Evolutionary conservation across 768 basidiomycete genomes (phyloP).

Genomic region (Galerina sulciceps): DNA sequence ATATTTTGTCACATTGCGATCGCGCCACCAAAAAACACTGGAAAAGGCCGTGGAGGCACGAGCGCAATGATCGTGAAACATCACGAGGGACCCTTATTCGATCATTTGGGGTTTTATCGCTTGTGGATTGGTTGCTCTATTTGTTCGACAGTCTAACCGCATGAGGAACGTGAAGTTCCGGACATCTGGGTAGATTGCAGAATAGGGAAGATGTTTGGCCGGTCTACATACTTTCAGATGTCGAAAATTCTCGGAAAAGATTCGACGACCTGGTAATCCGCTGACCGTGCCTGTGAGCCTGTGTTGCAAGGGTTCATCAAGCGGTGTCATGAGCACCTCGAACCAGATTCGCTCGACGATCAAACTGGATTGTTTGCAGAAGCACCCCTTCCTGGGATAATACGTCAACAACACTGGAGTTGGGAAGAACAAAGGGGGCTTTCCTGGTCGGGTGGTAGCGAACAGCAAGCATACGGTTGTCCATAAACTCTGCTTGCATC

Average conservation of each 20-base stretch:
- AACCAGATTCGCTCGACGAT: slow-evolving; percentile 48
- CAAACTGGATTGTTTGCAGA: slow-evolving; percentile 45
- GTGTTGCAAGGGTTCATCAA: slow-evolving; percentile 48
- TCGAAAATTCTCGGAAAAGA: slow-evolving; percentile 48
- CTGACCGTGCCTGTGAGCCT: slow-evolving; percentile 50
- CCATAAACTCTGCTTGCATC: slow-evolving; percentile 41
- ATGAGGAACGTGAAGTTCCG: slow-evolving; percentile 54
- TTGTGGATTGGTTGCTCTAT: slow-evolving; percentile 35
- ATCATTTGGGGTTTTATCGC: slow-evolving; percentile 41
- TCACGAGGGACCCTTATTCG: slow-evolving; percentile 33
- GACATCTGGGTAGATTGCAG: slow-evolving; percentile 36
- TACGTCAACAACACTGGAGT: slow-evolving; percentile 46
- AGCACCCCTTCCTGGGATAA: slow-evolving; percentile 45
- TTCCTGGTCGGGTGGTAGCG: slow-evolving; percentile 32
- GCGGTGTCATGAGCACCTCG: slow-evolving; percentile 47
- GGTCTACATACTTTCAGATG: slow-evolving; percentile 30
- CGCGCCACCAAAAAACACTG: slow-evolving; percentile 35
- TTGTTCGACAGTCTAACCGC: slow-evolving; percentile 48
- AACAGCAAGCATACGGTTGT: slow-evolving; percentile 38
- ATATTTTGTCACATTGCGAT: slow-evolving; percentile 23
- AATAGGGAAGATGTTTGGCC: slow-evolving; percentile 47
- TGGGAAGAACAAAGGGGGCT: slow-evolving; percentile 43
- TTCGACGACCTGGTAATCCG: slow-evolving; percentile 47
- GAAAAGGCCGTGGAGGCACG: slow-evolving; percentile 34
- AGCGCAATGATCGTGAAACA: slow-evolving; percentile 34